Conservation (phyloP, 768 basidiomycete genomes). For the Tulasnella sp. region DNA sequence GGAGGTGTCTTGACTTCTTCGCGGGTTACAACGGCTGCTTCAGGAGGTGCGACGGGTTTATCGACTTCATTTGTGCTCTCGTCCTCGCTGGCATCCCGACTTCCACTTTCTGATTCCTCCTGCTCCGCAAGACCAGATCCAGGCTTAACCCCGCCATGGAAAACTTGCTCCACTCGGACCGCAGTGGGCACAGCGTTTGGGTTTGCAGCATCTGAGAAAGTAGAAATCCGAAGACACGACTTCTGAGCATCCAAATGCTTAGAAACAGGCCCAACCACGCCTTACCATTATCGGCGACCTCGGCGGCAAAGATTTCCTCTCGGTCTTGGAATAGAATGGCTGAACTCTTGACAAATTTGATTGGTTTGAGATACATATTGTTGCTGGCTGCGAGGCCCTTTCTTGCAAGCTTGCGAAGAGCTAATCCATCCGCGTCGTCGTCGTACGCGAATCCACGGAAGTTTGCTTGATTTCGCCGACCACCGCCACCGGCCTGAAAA, state of each 20-base stretch:
- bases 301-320: constrained; percentile 39
- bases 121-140: constrained; percentile 40
- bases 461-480: neutral
- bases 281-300: constrained; percentile 42
- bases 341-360: constrained; percentile 61
- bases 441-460: constrained; percentile 5
- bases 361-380: constrained; percentile 57
- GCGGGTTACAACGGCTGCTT: constrained; percentile 38
- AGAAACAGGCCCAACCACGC: constrained; percentile 1
- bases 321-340: constrained; percentile 51
- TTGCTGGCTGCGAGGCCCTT: neutral
- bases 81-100: constrained; percentile 40
- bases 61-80: constrained; percentile 50
- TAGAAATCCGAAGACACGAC: constrained; percentile 6
- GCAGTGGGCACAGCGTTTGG: constrained; percentile 65
- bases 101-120: constrained; percentile 35
- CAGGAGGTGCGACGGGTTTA: constrained; percentile 41
- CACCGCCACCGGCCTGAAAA: neutral
- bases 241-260: neutral
- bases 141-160: constrained; percentile 42
- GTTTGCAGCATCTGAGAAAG: constrained; percentile 41
- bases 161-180: constrained; percentile 60
- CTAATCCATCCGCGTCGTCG: neutral
- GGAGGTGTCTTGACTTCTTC: constrained; percentile 38
- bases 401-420: neutral